phyloP scores from a whole-genome alignment of 176 grass and related monocot species.

The Carex parvula region DNA sequence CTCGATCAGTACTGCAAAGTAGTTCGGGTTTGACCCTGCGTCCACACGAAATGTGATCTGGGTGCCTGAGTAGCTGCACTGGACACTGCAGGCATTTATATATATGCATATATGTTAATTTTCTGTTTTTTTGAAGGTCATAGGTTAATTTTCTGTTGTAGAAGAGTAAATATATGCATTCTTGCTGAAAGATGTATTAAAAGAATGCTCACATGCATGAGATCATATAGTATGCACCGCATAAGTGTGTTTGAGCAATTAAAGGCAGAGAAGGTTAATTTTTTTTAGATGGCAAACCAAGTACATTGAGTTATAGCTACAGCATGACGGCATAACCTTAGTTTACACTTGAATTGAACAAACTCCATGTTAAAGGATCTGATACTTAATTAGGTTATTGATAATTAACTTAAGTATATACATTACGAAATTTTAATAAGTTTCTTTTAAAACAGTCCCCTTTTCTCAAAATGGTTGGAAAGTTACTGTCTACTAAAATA shows the following conservation, averaged over 20 bases:
- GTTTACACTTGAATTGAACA: too few relatives aligned
- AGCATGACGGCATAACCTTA: too few relatives aligned
- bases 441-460: too few relatives aligned
- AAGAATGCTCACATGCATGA: neutral
- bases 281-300: too few relatives aligned
- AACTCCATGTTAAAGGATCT: too few relatives aligned
- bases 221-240: neutral
- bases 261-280: neutral
- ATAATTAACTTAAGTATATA: too few relatives aligned
- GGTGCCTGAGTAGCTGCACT: constrained; percentile 40
- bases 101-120: neutral
- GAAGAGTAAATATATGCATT: neutral
- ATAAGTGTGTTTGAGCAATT: neutral
- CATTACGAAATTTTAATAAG: too few relatives aligned
- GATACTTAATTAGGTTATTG: too few relatives aligned
- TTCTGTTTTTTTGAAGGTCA: neutral
- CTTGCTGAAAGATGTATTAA: neutral
- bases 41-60: constrained; percentile 50
- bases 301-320: too few relatives aligned
- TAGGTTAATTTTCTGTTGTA: neutral
- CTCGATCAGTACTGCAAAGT: constrained; percentile 45
- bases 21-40: constrained; percentile 43
- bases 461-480: too few relatives aligned
- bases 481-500: too few relatives aligned
- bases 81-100: constrained; percentile 23